These are phyloP conservation scores for Penicillium coprophilum DNA, from an alignment of 495 filamentous ascomycete genomes.

Conservation along the genomic window DNA sequence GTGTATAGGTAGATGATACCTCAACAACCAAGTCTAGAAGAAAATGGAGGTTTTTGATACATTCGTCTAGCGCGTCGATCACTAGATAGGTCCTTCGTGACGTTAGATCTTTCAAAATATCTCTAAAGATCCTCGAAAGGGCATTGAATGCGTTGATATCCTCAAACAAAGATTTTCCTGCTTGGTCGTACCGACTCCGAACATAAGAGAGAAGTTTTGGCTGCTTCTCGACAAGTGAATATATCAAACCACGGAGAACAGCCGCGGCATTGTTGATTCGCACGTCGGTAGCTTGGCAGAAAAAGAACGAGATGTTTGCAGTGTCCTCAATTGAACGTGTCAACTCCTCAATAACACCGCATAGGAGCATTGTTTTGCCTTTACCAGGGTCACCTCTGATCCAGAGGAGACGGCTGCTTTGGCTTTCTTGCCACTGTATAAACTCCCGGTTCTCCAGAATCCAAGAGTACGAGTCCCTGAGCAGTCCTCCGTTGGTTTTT, in stretches of 20 bases:
- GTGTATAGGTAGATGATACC: neutral
- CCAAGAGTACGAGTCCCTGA: constrained; percentile 46
- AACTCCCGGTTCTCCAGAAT: constrained; percentile 41
- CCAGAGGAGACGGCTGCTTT: constrained; percentile 18
- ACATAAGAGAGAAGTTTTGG: neutral
- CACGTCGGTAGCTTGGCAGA: constrained; percentile 42
- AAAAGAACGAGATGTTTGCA: constrained; percentile 43
- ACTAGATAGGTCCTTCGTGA: constrained; percentile 35
- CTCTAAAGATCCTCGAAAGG: constrained; percentile 30
- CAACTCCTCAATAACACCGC: constrained; percentile 41
- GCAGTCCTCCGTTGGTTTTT: constrained; percentile 31
- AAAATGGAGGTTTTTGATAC: constrained; percentile 21
- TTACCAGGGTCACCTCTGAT: constrained; percentile 32
- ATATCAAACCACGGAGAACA: constrained; percentile 45
- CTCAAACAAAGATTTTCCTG: constrained; percentile 30
- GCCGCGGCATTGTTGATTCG: constrained; percentile 41
- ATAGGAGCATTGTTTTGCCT: constrained; percentile 46
- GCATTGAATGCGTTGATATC: constrained; percentile 35
- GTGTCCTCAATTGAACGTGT: constrained; percentile 2
- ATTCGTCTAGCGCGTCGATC: constrained; percentile 54
- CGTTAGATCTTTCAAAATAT: constrained; percentile 35
- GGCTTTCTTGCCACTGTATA: constrained; percentile 16
- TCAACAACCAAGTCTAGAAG: constrained; percentile 36
- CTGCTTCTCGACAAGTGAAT: constrained; percentile 34
- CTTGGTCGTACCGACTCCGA: constrained; percentile 1